Percentiles rank a stretch among this genome's conserved stretches.
Conservation (phyloP, 1,139 yeast species). For the Nakaseomyces bracarensis region DNA sequence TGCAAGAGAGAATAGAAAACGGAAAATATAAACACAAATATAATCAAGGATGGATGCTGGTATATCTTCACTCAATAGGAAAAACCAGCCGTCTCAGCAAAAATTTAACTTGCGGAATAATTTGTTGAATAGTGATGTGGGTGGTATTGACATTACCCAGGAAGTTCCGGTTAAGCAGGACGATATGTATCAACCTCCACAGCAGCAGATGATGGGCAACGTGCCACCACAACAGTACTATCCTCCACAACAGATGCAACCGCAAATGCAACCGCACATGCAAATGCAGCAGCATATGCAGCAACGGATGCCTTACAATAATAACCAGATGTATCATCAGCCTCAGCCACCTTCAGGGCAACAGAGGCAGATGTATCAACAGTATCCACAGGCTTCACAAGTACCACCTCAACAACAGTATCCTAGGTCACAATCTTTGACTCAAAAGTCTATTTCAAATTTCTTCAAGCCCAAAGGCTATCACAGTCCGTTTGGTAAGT, state of each 20-base stretch:
- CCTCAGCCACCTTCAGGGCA: no score
- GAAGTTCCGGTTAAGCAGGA: conserved; percentile 31
- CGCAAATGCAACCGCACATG: conserved; percentile 16
- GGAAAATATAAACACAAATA: no score
- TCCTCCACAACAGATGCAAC: conserved; percentile 12
- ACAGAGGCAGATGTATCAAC: conserved; percentile 10
- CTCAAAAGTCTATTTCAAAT: conserved; percentile 21
- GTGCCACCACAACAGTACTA: conserved; percentile 11
- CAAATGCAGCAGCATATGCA: conserved; percentile 9
- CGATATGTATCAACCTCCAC: conserved; percentile 5
- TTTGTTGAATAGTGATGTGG: conserved; percentile 34
- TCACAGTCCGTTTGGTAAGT: conserved; percentile 12
- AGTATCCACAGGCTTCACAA: conserved; percentile 8
- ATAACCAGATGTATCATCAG: no score
- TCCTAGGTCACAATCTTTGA: conserved; percentile 19
- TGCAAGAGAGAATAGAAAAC: no score
- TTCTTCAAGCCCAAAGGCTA: conserved; percentile 21
- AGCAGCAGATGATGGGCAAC: conserved; percentile 8
- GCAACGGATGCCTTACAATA: no score
- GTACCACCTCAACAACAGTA: conserved; percentile 8
- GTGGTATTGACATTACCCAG: conserved; percentile 36
- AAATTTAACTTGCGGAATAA: conserved; percentile 29
- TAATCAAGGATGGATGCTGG: conserved; percentile 25
- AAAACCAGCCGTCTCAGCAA: conserved; percentile 10
- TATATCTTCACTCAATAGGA: conserved; percentile 12